These are phyloP conservation scores for Raffaelea deltoideospora DNA, from an alignment of 2,329 filamentous ascomycete species.

Conservation along the genomic window DNA sequence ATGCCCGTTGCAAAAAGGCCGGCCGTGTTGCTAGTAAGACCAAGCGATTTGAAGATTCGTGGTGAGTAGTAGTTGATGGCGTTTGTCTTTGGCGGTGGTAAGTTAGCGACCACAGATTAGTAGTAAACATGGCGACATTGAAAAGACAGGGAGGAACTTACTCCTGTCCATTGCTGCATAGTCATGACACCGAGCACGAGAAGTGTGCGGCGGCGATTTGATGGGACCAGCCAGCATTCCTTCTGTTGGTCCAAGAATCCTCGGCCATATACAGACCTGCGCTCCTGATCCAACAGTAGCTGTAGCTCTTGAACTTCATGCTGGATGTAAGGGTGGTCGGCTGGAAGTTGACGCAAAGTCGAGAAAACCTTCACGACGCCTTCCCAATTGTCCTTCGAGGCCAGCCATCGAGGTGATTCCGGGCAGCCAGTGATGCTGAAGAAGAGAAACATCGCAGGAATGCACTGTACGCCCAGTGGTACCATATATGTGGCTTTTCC, in stretches of 20 bases:
- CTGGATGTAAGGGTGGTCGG: conserved; percentile 20
- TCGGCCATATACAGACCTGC: conserved; percentile 6
- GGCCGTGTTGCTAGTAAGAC: conserved; percentile 39
- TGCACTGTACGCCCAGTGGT: conserved; percentile 37
- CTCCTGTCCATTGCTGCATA: conserved; percentile 32
- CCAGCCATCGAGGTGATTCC: conserved; percentile 45
- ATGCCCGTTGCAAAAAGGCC: conserved; percentile 48
- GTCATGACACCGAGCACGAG: conserved; percentile 33
- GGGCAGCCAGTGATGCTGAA: conserved; percentile 39
- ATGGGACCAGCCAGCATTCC: conserved; percentile 14
- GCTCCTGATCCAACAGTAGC: conserved; percentile 14
- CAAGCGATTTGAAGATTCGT: conserved; percentile 46
- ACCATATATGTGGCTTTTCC: conserved; percentile 33
- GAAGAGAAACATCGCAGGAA: conserved; percentile 37
- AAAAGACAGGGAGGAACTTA: too few relatives aligned
- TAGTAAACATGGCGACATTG: too few relatives aligned
- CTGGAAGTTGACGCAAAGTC: conserved; percentile 17
- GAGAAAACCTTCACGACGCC: conserved; percentile 18
- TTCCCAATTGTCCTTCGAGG: conserved; percentile 41
- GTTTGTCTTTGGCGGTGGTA: too few relatives aligned
- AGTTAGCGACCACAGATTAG: too few relatives aligned
- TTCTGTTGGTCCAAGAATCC: conserved; percentile 10
- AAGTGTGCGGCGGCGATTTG: conserved; percentile 31
- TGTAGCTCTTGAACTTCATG: conserved; percentile 16
- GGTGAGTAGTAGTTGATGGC: conserved; percentile 51